phyloP scores from a whole-genome alignment of 495 filamentous ascomycete species.

The Penicillium pulvis region DNA sequence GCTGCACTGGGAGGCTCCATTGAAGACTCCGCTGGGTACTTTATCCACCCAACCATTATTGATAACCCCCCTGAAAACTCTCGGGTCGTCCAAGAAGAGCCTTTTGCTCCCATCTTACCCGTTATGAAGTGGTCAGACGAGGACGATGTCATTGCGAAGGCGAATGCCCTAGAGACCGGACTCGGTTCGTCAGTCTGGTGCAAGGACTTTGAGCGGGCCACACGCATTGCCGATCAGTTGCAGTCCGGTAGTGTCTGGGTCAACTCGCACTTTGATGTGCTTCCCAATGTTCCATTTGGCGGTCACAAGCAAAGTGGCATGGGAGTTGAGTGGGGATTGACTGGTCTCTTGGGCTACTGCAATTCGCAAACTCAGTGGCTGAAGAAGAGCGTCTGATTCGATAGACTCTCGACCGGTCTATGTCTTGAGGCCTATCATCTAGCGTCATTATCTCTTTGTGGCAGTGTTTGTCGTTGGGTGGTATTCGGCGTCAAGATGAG shows the following conservation, averaged over 20 bases:
- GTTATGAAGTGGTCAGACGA: slow-evolving; percentile 58
- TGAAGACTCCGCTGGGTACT: slow-evolving; percentile 47
- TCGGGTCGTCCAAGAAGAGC: slow-evolving; percentile 49
- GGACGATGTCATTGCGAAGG: slow-evolving; percentile 57
- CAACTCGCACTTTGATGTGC: slow-evolving; percentile 51
- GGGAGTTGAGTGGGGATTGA: slow-evolving; percentile 62
- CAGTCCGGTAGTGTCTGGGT: slow-evolving; percentile 62
- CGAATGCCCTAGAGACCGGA: slow-evolving; percentile 58
- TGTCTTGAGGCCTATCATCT: no score
- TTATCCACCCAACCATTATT: slow-evolving; percentile 59
- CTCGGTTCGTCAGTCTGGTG: slow-evolving; percentile 61
- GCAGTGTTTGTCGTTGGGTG: no score
- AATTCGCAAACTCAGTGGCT: slow-evolving; percentile 51
- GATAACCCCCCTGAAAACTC: slow-evolving; percentile 59
- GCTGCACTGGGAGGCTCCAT: slow-evolving; percentile 37
- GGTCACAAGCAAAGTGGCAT: slow-evolving; percentile 69
- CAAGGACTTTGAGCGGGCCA: slow-evolving; percentile 51
- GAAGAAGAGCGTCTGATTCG: slow-evolving; percentile 13
- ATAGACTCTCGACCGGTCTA: not conserved
- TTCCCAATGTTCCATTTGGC: slow-evolving; percentile 57
- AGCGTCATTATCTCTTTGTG: no score
- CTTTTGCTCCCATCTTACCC: slow-evolving; percentile 58
- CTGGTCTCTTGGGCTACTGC: slow-evolving; percentile 60
- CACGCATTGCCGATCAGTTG: slow-evolving; percentile 51
- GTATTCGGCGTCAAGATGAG: not conserved